Evolutionary conservation across 2,329 filamentous ascomycete species (phyloP), one percentile per base, ranked within the genome.

Genomic region (Dactylella cylindrospora): DNA sequence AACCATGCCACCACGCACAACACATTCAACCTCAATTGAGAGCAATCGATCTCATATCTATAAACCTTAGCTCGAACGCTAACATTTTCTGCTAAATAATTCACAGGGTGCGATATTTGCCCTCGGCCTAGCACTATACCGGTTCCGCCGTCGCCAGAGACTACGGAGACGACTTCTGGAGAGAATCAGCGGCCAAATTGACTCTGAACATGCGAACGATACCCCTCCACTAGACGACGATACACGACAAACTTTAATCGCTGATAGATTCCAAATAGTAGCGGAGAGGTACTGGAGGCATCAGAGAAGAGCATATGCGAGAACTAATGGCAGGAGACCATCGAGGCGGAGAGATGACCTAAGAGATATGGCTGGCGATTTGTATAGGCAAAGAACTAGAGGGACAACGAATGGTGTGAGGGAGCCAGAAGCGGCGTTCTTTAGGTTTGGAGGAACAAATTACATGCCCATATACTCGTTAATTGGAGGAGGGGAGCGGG

Each of bases 201-300:
- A 47, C 1, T 20, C 17, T 9, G 57, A 62, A 26, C 57, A 54
- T 26, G 38, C 19, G 23, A 38, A 39, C 10, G 49, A 62, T 32
- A 38, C 29, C 2, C n/a, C 43, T 5, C 57, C 57, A 1, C 20
- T 40, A 5, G 38, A 50, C 31, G 49, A 62, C 7, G 49, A 62
- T 3, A 26, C 57, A 17, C 43, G 57, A 4, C 49, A 54, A 15
- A 20, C 22, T 3, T 20, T 62, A n/a, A 29, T 62, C 38, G 43
- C 57, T 2, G 57, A 62, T 26, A 38, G 57, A 36, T 62, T 62
- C 13, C 25, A 29, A n/a, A 45, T 62, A 25, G 57, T 62, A n/a
- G 57, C 57, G 10, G 57, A 62, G 15, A 47, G 57, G 20, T 62
- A 44, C 44, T 62, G 57, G 57, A 47, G 57, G 23, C 49, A 62